Percentiles rank a stretch among this genome's conserved stretches.
Conservation (phyloP, 2,329 filamentous ascomycete genomes). For the Aureobasidium sp. region DNA sequence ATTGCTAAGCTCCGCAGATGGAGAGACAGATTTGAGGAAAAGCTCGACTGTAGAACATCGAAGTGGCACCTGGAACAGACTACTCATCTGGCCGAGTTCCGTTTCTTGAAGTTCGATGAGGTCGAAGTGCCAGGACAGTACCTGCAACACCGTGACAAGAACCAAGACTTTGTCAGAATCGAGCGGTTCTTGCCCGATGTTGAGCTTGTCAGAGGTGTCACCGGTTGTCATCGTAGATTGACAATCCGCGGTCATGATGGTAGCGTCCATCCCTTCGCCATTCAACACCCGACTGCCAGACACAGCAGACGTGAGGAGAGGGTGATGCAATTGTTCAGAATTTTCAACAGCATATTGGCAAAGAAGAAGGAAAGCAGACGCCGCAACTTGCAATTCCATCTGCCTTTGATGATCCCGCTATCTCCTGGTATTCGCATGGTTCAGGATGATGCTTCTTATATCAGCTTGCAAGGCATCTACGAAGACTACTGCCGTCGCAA, state of each 20-base stretch:
- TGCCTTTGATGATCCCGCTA: conserved; percentile 91
- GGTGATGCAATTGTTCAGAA: conserved; percentile 91
- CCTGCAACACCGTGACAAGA: conserved; percentile 95
- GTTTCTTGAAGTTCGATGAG: conserved; percentile 96
- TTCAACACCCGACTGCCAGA: conserved; percentile 88
- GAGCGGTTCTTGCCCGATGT: conserved; percentile 95
- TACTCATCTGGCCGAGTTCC: conserved; percentile 89
- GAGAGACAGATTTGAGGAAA: conserved; percentile 97
- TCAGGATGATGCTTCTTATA: conserved; percentile 89
- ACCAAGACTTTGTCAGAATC: conserved; percentile 95
- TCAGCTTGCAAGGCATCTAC: conserved; percentile 89
- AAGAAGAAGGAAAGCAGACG: conserved; percentile 94
- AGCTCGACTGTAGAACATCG: conserved; percentile 75
- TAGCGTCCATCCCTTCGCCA: conserved; percentile 91
- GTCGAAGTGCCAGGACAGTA: conserved; percentile 98
- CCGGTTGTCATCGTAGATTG: conserved; percentile 82
- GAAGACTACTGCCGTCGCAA: conserved; percentile 91
- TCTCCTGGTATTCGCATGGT: conserved; percentile 92
- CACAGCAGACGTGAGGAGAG: conserved; percentile 92
- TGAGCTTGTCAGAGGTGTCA: conserved; percentile 83
- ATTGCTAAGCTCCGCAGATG: conserved; percentile 93
- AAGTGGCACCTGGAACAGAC: conserved; percentile 73
- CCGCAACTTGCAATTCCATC: conserved; percentile 89
- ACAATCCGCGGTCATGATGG: conserved; percentile 97
- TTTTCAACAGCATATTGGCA: conserved; percentile 85